A percentile compares a stretch with the other conserved stretches of the same genome.
phyloP scores from a whole-genome alignment of 441 rosid genomes.

The Populus trichocarpa region DNA sequence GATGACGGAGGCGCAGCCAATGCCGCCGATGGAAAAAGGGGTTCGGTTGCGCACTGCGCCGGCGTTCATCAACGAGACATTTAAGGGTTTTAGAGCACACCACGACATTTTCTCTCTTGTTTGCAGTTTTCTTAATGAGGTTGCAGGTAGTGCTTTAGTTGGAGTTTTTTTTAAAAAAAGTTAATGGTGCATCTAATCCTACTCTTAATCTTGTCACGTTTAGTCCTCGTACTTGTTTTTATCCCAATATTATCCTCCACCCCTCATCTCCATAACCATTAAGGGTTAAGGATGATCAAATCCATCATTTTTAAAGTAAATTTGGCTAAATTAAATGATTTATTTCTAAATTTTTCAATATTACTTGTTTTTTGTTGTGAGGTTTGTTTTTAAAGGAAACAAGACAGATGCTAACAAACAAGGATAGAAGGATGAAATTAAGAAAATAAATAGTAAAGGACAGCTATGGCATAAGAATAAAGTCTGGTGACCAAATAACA shows the following conservation, averaged over 20 bases:
- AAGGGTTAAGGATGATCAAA: neutral
- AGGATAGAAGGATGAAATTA: too few species aligned
- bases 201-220: neutral
- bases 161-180: neutral
- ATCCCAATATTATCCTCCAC: neutral
- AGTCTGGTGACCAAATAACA: too few species aligned
- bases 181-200: neutral
- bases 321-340: neutral
- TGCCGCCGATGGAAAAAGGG: slow-evolving; percentile 39
- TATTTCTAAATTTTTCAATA: too few species aligned
- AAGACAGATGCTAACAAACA: too few species aligned
- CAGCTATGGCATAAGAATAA: too few species aligned
- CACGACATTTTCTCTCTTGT: slow-evolving; percentile 40
- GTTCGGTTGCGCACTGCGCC: slow-evolving; percentile 37
- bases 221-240: neutral
- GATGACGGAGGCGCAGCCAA: slow-evolving; percentile 46
- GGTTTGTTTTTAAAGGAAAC: too few species aligned
- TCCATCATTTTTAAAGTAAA: neutral
- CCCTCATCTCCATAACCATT: neutral
- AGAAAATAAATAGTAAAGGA: too few species aligned
- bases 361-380: too few species aligned
- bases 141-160: neutral
- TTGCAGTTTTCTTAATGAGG: neutral
- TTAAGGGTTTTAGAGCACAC: slow-evolving; percentile 44
- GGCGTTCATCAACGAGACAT: slow-evolving; percentile 35